Percentiles rank a stretch among this genome's conserved stretches.
phyloP scores from a whole-genome alignment of 2,329 filamentous ascomycete species.

The Diplodia scrobiculata region DNA sequence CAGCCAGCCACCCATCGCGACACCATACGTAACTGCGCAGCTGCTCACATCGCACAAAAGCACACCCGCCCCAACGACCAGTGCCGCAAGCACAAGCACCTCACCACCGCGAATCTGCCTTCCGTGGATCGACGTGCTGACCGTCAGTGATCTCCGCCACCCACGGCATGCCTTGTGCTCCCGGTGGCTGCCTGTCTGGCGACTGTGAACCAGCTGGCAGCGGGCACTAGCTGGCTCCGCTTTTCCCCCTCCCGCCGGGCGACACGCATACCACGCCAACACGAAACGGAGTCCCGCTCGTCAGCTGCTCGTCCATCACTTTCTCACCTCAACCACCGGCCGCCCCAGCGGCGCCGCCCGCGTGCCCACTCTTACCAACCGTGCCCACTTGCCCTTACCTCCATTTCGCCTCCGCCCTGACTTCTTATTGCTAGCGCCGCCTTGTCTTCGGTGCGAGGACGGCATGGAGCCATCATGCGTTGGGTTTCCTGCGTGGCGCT shows the following conservation, averaged over 20 bases:
- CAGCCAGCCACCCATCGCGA: constrained; percentile 1
- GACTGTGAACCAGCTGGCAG: background rate
- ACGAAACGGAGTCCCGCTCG: constrained; percentile 15
- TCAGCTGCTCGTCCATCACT: constrained; percentile 2
- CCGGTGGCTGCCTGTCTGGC: background rate
- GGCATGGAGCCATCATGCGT: background rate
- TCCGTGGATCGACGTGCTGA: constrained; percentile 19
- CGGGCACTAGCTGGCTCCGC: constrained; percentile 3
- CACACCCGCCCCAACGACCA: too few relatives aligned
- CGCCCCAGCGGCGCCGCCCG: background rate
- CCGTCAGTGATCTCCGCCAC: constrained; percentile 27
- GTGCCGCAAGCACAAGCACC: background rate
- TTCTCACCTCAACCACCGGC: constrained; percentile 8
- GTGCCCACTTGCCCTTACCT: background rate
- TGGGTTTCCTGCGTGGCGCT: background rate
- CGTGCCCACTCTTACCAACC: constrained; percentile 13
- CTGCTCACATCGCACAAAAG: constrained; percentile 19
- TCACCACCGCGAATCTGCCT: background rate
- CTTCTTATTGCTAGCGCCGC: constrained; percentile 12
- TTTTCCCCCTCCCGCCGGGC: constrained; percentile 14
- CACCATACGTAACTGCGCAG: constrained; percentile 14
- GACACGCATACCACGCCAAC: constrained; percentile 11
- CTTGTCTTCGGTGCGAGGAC: background rate
- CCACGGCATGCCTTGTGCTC: constrained; percentile 12
- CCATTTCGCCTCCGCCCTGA: constrained; percentile 9